Percentiles rank a stretch among this genome's conserved stretches.
Evolutionary conservation across 2,329 filamentous ascomycete genomes (phyloP).

Genomic region (Fusarium protoensiforme): DNA sequence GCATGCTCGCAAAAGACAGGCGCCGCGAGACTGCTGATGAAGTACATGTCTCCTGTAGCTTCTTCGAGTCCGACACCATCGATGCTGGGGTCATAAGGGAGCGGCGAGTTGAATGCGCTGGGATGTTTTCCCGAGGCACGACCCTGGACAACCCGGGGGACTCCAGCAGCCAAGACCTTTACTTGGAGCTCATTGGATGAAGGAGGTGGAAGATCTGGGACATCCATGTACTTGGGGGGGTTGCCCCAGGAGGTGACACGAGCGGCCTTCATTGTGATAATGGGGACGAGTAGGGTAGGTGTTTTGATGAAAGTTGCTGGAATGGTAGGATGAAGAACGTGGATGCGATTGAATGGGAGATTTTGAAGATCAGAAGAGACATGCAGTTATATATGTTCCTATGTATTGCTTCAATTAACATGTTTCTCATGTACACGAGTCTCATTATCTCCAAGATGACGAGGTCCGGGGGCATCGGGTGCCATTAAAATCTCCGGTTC

Average conservation of each 20-base stretch:
- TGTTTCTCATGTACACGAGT: background rate
- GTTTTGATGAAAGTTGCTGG: background rate
- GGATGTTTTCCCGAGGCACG: background rate
- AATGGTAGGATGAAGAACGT: background rate
- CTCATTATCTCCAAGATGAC: background rate
- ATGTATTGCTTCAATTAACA: background rate
- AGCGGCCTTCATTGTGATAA: background rate
- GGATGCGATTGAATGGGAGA: background rate
- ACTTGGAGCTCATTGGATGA: background rate
- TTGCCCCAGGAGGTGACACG: background rate
- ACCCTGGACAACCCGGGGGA: background rate
- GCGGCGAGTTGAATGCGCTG: background rate
- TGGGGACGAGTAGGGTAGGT: background rate
- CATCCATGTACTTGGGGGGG: background rate
- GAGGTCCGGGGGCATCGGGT: background rate
- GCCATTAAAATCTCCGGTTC: background rate
- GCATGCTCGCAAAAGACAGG: constrained; percentile 10
- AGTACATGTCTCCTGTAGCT: constrained; percentile 14
- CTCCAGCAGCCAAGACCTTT: background rate
- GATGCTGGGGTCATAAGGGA: constrained; percentile 19
- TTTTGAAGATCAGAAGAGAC: background rate
- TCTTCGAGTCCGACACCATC: constrained; percentile 19
- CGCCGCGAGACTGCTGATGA: background rate
- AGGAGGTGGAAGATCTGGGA: background rate
- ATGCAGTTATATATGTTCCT: background rate